A percentile compares a stretch with the other conserved stretches of the same genome.
Conservation (phyloP, 169 alveolate genomes). For the Eimeria maxima region DNA sequence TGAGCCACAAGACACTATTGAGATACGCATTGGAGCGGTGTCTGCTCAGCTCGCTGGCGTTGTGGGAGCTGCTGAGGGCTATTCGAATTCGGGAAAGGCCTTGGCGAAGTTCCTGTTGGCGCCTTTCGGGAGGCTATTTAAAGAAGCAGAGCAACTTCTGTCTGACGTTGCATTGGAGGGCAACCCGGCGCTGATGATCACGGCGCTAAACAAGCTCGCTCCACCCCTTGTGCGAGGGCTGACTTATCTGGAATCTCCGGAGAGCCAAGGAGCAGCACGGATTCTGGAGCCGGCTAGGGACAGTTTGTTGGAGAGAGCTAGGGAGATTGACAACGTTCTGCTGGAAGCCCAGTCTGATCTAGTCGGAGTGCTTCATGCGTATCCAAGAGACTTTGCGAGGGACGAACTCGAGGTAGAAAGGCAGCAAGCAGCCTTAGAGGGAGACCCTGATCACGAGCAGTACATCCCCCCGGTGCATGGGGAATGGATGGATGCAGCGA, state of each 20-base stretch:
- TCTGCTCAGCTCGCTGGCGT: constrained; percentile 23
- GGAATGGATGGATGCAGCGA: not conserved
- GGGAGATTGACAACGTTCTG: constrained; percentile 18
- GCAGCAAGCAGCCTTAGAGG: not conserved
- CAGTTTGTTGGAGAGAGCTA: not conserved
- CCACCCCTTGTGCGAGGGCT: constrained; percentile 10
- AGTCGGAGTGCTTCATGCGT: not conserved
- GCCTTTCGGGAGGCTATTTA: not conserved
- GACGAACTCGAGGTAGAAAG: not conserved
- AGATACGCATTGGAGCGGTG: not conserved
- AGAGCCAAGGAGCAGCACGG: not conserved
- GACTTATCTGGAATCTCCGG: constrained; percentile 14
- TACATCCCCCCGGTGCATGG: not conserved
- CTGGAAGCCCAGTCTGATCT: not conserved
- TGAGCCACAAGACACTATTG: not conserved
- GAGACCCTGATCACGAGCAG: not conserved
- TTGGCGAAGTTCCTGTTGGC: not conserved
- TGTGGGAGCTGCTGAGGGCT: not conserved
- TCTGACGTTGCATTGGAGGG: not conserved
- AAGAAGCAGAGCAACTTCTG: not conserved
- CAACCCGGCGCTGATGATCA: not conserved
- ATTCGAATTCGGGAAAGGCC: not conserved
- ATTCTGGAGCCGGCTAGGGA: not conserved
- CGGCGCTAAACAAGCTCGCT: not conserved
- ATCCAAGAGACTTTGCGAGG: not conserved